phyloP scores from a whole-genome alignment of 208 protist genomes.

The Tritrichomonas foetus region DNA sequence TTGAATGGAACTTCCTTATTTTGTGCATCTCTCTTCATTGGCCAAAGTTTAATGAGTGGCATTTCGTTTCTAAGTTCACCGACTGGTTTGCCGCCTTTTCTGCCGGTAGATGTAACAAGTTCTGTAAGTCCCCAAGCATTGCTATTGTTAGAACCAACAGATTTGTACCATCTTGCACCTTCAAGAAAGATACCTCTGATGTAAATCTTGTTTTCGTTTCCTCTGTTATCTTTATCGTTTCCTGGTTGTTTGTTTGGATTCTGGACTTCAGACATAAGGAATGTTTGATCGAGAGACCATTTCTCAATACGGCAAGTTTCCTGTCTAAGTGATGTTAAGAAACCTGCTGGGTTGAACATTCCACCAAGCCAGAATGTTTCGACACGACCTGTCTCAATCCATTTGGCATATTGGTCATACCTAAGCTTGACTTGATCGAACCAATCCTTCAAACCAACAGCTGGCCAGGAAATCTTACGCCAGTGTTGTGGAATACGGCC shows the following conservation, averaged over 20 bases:
- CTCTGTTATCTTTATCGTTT: not conserved
- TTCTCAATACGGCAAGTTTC: conserved; percentile 71
- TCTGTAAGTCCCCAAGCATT: conserved; percentile 76
- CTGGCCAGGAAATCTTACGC: conserved; percentile 65
- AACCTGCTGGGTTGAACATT: conserved; percentile 95
- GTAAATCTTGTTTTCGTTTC: conserved; percentile 70
- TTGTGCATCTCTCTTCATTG: conserved; percentile 65
- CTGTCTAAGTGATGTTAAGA: conserved; percentile 92
- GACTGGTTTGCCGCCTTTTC: not conserved
- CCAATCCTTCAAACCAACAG: conserved; percentile 77
- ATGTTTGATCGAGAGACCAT: conserved; percentile 92
- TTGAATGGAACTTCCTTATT: not conserved
- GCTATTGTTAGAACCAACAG: conserved; percentile 41
- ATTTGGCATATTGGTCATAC: conserved; percentile 81
- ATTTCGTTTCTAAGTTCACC: conserved; percentile 63
- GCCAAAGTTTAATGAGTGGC: conserved; percentile 85
- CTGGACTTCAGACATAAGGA: conserved; percentile 80
- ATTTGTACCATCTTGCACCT: conserved; percentile 86
- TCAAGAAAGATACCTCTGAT: conserved; percentile 92
- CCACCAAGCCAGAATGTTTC: conserved; percentile 82
- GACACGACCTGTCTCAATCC: conserved; percentile 77
- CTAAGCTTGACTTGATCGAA: conserved; percentile 80
- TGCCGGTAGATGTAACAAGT: conserved; percentile 60
- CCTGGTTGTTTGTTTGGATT: conserved; percentile 55
- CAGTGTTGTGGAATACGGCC: conserved; percentile 77